These are phyloP conservation scores for Spatholobus suberectus DNA, from an alignment of 306 rosid species.

Conservation along the genomic window DNA sequence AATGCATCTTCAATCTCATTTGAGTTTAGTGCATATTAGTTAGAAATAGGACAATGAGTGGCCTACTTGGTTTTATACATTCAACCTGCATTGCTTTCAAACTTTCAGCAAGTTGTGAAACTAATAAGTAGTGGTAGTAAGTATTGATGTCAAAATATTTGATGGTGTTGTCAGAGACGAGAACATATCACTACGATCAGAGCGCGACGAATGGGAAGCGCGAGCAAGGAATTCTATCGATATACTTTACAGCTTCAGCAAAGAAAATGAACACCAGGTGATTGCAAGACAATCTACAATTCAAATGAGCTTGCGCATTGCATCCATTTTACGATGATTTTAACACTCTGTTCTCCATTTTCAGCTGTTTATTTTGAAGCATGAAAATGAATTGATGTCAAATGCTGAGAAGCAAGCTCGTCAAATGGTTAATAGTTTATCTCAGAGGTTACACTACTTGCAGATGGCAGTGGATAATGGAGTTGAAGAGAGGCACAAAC, in stretches of 20 bases:
- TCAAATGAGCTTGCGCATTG: conserved; percentile 10
- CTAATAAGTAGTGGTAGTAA: not conserved
- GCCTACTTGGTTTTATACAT: not conserved
- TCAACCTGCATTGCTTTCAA: not conserved
- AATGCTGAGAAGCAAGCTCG: conserved; percentile 50
- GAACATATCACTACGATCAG: conserved; percentile 32
- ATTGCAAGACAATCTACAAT: not conserved
- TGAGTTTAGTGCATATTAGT: not conserved
- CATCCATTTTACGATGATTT: not conserved
- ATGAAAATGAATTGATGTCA: conserved; percentile 41
- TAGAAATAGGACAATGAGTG: not conserved
- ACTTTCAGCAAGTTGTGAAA: not conserved
- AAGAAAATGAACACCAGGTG: conserved; percentile 52
- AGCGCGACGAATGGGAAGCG: conserved; percentile 37
- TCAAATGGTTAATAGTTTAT: conserved; percentile 45
- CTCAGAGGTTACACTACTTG: conserved; percentile 38
- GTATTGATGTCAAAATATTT: conserved; percentile 4
- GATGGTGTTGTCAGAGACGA: conserved; percentile 36
- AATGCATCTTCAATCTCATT: not conserved
- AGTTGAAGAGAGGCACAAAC: conserved; percentile 37
- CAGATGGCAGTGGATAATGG: conserved; percentile 39
- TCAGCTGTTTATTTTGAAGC: conserved; percentile 45
- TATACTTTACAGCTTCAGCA: conserved; percentile 27
- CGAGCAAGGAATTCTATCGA: conserved; percentile 34
- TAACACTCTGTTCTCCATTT: not conserved